Evolutionary conservation across 352 stramenopile genomes (phyloP).

Genomic region (Globisporangium takayamanum): DNA sequence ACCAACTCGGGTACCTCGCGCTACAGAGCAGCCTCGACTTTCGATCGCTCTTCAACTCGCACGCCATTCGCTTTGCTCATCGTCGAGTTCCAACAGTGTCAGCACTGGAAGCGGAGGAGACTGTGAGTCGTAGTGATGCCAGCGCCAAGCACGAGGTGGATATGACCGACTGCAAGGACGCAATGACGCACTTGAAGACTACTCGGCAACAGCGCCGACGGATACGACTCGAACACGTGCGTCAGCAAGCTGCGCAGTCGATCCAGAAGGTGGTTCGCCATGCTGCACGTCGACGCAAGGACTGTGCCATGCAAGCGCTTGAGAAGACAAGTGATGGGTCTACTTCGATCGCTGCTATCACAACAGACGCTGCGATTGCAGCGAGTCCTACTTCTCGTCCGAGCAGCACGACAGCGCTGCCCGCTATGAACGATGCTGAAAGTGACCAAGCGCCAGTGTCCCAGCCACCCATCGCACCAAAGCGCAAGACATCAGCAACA

Average conservation of each 20-base stretch:
- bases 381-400: background rate
- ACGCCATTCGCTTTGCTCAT: slow-evolving; percentile 24
- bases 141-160: background rate
- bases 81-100: background rate
- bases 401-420: background rate
- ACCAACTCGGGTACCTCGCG: slow-evolving; percentile 41
- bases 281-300: background rate
- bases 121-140: no score
- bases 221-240: slow-evolving; percentile 6
- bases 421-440: background rate
- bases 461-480: background rate
- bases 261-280: slow-evolving; percentile 22
- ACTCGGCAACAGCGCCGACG: slow-evolving; percentile 2
- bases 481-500: slow-evolving; percentile 3
- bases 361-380: no score
- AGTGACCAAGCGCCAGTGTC: no score
- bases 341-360: no score
- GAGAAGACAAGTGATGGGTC: no score
- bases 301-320: no score
- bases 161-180: slow-evolving; percentile 2
- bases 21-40: slow-evolving; percentile 55
- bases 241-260: background rate
- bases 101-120: no score
- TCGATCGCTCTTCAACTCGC: slow-evolving; percentile 35
- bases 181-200: background rate